phyloP scores from a whole-genome alignment of 2,329 filamentous ascomycete species.

The Fusarium sp. region DNA sequence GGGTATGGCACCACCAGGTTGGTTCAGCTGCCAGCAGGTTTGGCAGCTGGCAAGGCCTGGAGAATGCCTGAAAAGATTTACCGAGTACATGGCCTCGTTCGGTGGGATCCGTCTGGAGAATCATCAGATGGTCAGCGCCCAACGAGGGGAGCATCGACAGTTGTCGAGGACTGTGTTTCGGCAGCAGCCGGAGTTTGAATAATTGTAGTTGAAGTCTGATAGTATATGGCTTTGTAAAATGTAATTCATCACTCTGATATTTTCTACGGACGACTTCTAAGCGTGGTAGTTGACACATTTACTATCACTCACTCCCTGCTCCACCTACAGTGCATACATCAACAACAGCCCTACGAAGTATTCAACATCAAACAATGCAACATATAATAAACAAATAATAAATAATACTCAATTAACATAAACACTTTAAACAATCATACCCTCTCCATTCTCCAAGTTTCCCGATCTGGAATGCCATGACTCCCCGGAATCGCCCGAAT shows the following conservation, averaged over 20 bases:
- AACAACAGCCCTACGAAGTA: neutral
- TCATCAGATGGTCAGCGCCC: constrained; percentile 41
- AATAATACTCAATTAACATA: neutral
- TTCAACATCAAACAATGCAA: neutral
- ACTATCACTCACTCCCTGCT: neutral
- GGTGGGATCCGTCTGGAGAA: constrained; percentile 36
- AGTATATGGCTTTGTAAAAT: too few species aligned
- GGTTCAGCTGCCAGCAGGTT: constrained; percentile 29
- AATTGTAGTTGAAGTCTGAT: too few species aligned
- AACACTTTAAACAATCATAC: neutral
- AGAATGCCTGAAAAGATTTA: neutral
- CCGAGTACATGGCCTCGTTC: constrained; percentile 9
- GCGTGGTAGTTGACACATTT: neutral
- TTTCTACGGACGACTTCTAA: neutral
- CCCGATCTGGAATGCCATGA: constrained; percentile 12
- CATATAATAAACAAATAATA: neutral
- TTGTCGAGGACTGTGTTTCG: constrained; percentile 21
- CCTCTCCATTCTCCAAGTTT: constrained; percentile 16
- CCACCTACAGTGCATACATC: constrained; percentile 9
- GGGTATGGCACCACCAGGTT: constrained; percentile 41
- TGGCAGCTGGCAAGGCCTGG: constrained; percentile 14
- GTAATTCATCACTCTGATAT: neutral
- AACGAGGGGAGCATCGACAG: constrained; percentile 35
- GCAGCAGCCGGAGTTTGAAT: constrained; percentile 26
- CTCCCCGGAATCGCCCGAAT: constrained; percentile 45